phyloP scores from a whole-genome alignment of 177 flowering plant species.

The Vitis hybrid region DNA sequence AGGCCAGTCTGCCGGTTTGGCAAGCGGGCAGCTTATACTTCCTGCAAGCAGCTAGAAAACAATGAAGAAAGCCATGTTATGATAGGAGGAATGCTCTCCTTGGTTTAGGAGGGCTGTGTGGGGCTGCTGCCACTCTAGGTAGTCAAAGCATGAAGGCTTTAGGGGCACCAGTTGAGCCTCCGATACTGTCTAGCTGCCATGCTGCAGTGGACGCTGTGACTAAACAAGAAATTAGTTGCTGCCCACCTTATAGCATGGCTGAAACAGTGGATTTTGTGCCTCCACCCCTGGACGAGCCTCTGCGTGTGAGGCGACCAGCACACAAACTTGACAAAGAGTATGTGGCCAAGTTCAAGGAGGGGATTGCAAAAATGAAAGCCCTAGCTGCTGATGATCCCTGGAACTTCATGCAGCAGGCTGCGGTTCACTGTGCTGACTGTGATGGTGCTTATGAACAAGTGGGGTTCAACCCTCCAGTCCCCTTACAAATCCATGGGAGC shows the following conservation, averaged over 20 bases:
- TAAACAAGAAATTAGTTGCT: slow-evolving; percentile 3
- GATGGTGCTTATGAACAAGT: slow-evolving; percentile 28
- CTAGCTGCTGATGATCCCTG: slow-evolving; percentile 29
- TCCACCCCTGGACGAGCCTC: neutral
- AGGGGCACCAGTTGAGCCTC: slow-evolving; percentile 14
- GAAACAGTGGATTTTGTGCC: slow-evolving; percentile 11
- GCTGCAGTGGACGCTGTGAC: slow-evolving; percentile 1
- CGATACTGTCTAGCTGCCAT: slow-evolving; percentile 8
- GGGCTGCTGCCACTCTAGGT: slow-evolving; percentile 11
- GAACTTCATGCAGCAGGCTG: slow-evolving; percentile 33
- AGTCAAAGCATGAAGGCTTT: slow-evolving; percentile 6
- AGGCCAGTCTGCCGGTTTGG: neutral
- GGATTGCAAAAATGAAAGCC: slow-evolving; percentile 21
- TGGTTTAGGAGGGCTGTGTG: slow-evolving; percentile 20
- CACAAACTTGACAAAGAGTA: slow-evolving; percentile 7
- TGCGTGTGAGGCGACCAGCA: slow-evolving; percentile 16
- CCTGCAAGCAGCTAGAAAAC: slow-evolving; percentile 9
- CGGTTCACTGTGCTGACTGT: slow-evolving; percentile 37
- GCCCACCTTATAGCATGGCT: slow-evolving; percentile 8
- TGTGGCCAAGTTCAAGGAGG: slow-evolving; percentile 11
- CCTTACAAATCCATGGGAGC: slow-evolving; percentile 26
- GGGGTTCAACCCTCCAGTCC: slow-evolving; percentile 8
- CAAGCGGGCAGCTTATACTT: neutral
- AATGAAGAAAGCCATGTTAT: neutral
- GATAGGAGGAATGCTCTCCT: slow-evolving; percentile 23